Percentiles rank a stretch among this genome's conserved stretches.
Evolutionary conservation across 805 yeast species (phyloP).

Genomic region (Pichia ethanolica): DNA sequence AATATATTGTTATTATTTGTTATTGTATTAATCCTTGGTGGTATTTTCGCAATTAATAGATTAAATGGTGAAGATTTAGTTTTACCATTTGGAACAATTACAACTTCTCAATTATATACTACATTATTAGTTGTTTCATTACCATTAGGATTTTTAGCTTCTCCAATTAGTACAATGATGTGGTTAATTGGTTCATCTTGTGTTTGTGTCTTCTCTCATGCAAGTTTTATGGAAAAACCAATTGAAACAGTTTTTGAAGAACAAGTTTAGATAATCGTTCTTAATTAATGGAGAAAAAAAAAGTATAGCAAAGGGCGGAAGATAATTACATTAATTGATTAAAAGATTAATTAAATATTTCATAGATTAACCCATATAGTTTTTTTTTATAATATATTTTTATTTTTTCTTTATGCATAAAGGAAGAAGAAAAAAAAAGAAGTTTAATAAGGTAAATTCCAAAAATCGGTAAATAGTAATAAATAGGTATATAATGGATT

Average conservation of each 20-base stretch:
- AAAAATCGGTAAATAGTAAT: too few species aligned
- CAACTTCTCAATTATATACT: conserved; percentile 83
- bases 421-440: too few species aligned
- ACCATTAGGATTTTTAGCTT: conserved; percentile 36
- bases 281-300: too few species aligned
- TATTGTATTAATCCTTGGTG: conserved; percentile 61
- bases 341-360: too few species aligned
- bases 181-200: conserved; percentile 96
- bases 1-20: conserved; percentile 82
- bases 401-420: too few species aligned
- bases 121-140: conserved; percentile 64
- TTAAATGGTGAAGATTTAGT: conserved; percentile 79
- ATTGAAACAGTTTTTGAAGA: conserved; percentile 96
- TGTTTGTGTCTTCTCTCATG: conserved; percentile 82
- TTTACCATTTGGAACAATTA: conserved; percentile 64
- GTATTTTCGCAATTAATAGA: conserved; percentile 69
- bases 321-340: too few species aligned
- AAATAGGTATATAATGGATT: too few species aligned
- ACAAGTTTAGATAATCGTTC: conserved; percentile 26
- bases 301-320: too few species aligned
- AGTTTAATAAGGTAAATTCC: too few species aligned
- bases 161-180: conserved; percentile 70
- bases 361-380: too few species aligned
- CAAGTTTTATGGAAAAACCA: conserved; percentile 92
- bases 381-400: too few species aligned